Conservation (phyloP, 108 stramenopile genomes). For the Poteriospumella lacustris region DNA sequence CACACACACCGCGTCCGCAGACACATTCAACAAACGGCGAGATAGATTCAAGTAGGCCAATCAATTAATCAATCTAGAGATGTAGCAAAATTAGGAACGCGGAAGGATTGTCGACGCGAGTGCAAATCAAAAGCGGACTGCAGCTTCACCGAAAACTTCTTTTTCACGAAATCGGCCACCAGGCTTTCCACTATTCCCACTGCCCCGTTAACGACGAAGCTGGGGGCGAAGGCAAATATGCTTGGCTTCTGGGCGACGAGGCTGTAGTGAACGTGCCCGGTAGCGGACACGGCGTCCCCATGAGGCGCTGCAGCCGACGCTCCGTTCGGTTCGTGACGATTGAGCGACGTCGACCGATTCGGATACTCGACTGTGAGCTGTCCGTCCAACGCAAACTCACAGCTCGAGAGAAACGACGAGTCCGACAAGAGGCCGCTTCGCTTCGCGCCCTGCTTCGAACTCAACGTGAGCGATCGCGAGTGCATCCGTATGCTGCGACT, state of each 20-base stretch:
- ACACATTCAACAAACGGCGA: no score
- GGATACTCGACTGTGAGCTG: background rate
- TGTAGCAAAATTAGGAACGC: no score
- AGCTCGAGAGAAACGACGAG: background rate
- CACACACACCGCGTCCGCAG: no score
- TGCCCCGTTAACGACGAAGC: background rate
- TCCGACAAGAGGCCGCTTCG: background rate
- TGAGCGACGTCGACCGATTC: background rate
- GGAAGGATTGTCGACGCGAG: no score
- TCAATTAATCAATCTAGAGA: no score
- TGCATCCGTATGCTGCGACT: background rate
- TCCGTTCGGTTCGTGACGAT: background rate
- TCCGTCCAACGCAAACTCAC: background rate
- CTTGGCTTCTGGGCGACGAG: background rate
- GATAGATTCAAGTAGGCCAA: no score
- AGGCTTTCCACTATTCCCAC: background rate
- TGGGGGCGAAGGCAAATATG: background rate
- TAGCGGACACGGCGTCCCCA: background rate
- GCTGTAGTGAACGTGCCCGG: background rate
- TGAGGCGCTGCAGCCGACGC: background rate
- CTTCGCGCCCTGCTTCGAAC: background rate
- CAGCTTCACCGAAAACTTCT: conserved; percentile 2
- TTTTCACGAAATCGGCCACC: background rate
- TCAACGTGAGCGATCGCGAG: background rate
- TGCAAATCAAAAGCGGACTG: background rate